phyloP scores from a whole-genome alignment of 768 basidiomycete genomes.

The Collybia sordida region DNA sequence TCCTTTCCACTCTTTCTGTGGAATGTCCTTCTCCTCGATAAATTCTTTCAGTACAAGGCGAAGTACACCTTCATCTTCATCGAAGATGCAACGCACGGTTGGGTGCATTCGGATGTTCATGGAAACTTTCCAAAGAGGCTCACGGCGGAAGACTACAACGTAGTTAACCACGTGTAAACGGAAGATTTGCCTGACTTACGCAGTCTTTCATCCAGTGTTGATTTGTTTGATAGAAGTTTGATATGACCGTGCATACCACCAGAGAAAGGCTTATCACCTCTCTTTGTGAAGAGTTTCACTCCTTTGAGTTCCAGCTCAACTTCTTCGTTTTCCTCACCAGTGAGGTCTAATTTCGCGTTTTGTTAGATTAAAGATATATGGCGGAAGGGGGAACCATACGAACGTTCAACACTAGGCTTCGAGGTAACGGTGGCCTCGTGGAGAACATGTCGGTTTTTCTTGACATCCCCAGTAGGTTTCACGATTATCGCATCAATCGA shows the following conservation, averaged over 20 bases:
- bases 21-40: constrained; percentile 22
- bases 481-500: neutral
- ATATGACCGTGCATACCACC: constrained; percentile 61
- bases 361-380: neutral
- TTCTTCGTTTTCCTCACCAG: constrained; percentile 68
- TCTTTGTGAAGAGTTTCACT: constrained; percentile 58
- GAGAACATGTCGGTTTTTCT: constrained; percentile 10
- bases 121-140: constrained; percentile 67
- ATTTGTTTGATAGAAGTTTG: constrained; percentile 52
- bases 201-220: constrained; percentile 42
- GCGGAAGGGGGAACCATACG: neutral
- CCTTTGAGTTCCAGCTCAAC: constrained; percentile 57
- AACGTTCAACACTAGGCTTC: constrained; percentile 15
- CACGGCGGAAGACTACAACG: constrained; percentile 62
- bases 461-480: neutral
- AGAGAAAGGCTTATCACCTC: constrained; percentile 55
- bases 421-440: constrained; percentile 9
- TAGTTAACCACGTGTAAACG: neutral
- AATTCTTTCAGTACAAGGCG: constrained; percentile 56
- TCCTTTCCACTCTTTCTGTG: constrained; percentile 20
- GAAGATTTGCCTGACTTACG: constrained; percentile 32
- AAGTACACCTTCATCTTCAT: constrained; percentile 52
- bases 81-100: constrained; percentile 57
- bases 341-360: constrained; percentile 33
- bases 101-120: constrained; percentile 62